Evolutionary conservation across 192 early-diverging fungal species (phyloP).

Genomic region (Gaertneriomyces semiglobifer): DNA sequence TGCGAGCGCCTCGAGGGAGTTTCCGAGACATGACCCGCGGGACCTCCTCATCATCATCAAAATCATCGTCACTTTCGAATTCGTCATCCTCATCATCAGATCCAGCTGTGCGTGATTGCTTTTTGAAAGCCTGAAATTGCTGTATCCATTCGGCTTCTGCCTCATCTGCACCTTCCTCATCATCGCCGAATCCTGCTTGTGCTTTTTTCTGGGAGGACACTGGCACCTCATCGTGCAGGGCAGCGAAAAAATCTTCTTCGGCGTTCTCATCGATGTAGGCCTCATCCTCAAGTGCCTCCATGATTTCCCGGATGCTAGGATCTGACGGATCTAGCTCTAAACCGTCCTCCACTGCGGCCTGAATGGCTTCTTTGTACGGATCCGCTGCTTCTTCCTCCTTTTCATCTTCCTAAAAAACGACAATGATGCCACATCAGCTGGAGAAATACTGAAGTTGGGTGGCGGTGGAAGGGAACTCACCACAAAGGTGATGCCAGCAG

Average conservation of each 20-base stretch:
- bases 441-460: neutral
- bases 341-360: slow-evolving; percentile 31
- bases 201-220: slow-evolving; percentile 49
- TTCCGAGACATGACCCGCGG: neutral
- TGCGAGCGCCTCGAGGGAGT: slow-evolving; percentile 18
- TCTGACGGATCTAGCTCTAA: neutral
- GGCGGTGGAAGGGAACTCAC: slow-evolving; percentile 14
- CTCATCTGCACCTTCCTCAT: slow-evolving; percentile 45
- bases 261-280: slow-evolving; percentile 77
- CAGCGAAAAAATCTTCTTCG: slow-evolving; percentile 80
- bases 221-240: slow-evolving; percentile 68
- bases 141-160: slow-evolving; percentile 49
- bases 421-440: neutral
- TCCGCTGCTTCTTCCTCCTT: slow-evolving; percentile 28
- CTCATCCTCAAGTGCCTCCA: slow-evolving; percentile 93
- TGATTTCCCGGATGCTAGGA: slow-evolving; percentile 68
- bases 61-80: slow-evolving; percentile 34
- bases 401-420: slow-evolving; percentile 28
- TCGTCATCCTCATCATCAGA: slow-evolving; percentile 24
- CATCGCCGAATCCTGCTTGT: slow-evolving; percentile 35
- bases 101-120: neutral
- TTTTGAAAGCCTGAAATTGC: slow-evolving; percentile 20
- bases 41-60: slow-evolving; percentile 19
- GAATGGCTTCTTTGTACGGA: neutral
- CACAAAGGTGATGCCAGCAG: slow-evolving; percentile 42